These are phyloP conservation scores for Phialemonium atrogriseum DNA, from an alignment of 2,329 filamentous ascomycete species.

Conservation along the genomic window DNA sequence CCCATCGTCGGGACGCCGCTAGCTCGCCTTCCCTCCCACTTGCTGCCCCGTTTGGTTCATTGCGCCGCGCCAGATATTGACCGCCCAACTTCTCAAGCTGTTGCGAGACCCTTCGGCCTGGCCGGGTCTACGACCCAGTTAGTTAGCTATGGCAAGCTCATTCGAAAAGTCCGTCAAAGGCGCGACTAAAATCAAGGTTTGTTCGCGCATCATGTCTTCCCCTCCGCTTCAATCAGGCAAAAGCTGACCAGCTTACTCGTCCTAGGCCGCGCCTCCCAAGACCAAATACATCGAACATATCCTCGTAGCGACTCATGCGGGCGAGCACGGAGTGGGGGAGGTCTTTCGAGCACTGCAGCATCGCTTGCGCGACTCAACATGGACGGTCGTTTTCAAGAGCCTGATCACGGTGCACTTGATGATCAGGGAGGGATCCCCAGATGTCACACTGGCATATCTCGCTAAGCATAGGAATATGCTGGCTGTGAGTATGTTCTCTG, in stretches of 20 bases:
- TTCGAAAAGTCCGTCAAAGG: conserved; percentile 99
- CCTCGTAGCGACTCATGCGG: conserved; percentile 86
- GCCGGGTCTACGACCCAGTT: too few species aligned
- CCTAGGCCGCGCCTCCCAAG: conserved; percentile 85
- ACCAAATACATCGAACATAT: conserved; percentile 99
- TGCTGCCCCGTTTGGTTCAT: too few species aligned
- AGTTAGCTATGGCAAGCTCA: conserved; percentile 61
- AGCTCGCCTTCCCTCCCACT: too few species aligned
- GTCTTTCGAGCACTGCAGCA: conserved; percentile 89
- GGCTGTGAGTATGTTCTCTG: conserved; percentile 83
- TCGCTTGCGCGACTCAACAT: conserved; percentile 88
- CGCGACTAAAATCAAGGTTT: conserved; percentile 93
- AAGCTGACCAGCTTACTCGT: conserved; percentile 8
- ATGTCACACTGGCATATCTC: conserved; percentile 80
- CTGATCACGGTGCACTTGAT: conserved; percentile 94
- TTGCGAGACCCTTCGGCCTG: too few species aligned
- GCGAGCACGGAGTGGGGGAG: conserved; percentile 89
- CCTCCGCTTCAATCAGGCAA: not conserved
- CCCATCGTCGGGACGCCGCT: too few species aligned
- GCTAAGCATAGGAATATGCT: conserved; percentile 75
- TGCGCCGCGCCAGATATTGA: too few species aligned
- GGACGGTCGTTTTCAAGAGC: conserved; percentile 99
- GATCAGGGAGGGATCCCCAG: conserved; percentile 88
- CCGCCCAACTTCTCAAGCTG: too few species aligned
- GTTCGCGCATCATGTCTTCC: conserved; percentile 9